These are phyloP conservation scores for Solanum hybrid DNA, from an alignment of 305 asterid species.

Conservation along the genomic window DNA sequence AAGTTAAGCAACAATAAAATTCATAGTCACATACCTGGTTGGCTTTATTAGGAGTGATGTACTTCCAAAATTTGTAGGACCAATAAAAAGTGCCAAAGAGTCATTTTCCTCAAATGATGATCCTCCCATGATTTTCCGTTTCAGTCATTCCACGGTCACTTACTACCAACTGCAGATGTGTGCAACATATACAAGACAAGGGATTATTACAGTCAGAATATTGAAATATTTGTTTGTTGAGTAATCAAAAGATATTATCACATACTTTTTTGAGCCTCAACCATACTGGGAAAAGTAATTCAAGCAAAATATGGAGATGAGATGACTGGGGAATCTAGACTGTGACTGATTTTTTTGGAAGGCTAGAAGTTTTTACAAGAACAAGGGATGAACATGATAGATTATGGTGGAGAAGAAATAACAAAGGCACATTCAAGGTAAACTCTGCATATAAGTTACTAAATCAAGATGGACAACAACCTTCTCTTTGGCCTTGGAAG, in stretches of 20 bases:
- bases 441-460: neutral
- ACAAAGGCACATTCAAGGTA: neutral
- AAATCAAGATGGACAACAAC: neutral
- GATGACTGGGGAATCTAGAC: neutral
- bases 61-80: conserved; percentile 26
- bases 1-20: neutral
- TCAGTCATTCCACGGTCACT: conserved; percentile 95
- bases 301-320: neutral
- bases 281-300: neutral
- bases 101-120: conserved; percentile 82
- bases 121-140: conserved; percentile 76
- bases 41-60: conserved; percentile 23
- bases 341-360: neutral
- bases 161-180: conserved; percentile 49
- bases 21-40: conserved; percentile 41
- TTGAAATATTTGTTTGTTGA: neutral
- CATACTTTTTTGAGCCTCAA: neutral
- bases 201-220: neutral
- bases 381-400: neutral
- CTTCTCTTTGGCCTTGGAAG: neutral
- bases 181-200: neutral
- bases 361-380: neutral
- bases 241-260: neutral
- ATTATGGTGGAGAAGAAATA: neutral
- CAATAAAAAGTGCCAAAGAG: conserved; percentile 70